Evolutionary conservation across 805 yeast species (phyloP).

Genomic region (Yarrowia deformans): DNA sequence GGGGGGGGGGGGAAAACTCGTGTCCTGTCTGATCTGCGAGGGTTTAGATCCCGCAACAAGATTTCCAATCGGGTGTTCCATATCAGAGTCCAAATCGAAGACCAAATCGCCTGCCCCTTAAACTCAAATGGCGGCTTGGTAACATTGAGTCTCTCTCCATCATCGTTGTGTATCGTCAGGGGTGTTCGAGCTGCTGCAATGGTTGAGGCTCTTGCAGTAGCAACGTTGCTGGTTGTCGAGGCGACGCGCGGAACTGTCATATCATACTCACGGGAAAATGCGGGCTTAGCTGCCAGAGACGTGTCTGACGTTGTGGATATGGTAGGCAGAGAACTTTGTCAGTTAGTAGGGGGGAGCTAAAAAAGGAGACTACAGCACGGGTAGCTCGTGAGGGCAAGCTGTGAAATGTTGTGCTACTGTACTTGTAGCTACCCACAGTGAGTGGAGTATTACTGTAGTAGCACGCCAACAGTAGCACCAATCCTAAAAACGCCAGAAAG

Average conservation of each 20-base stretch:
- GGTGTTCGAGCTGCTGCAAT: background rate
- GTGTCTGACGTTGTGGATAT: slow-evolving; percentile 18
- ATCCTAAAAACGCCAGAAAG: background rate
- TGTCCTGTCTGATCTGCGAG: no score
- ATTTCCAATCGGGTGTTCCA: background rate
- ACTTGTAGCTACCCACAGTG: no score
- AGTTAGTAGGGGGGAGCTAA: slow-evolving; percentile 3
- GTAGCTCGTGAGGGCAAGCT: slow-evolving; percentile 11
- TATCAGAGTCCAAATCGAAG: slow-evolving; percentile 14
- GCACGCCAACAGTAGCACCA: background rate
- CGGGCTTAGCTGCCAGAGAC: slow-evolving; percentile 12
- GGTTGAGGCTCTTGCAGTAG: background rate
- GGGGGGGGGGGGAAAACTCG: no score
- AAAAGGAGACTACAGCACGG: background rate
- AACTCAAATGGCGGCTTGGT: slow-evolving; percentile 11
- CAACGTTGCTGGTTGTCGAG: background rate
- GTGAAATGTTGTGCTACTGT: background rate
- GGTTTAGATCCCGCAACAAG: background rate
- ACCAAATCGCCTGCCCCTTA: slow-evolving; percentile 25
- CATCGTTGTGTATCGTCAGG: background rate
- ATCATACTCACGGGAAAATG: slow-evolving; percentile 23
- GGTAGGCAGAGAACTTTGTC: slow-evolving; percentile 22
- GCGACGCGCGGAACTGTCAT: background rate
- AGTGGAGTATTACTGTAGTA: no score
- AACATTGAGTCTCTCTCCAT: background rate